Conservation (phyloP, 768 basidiomycete genomes). For the Pilatotrama ljubarskyi region DNA sequence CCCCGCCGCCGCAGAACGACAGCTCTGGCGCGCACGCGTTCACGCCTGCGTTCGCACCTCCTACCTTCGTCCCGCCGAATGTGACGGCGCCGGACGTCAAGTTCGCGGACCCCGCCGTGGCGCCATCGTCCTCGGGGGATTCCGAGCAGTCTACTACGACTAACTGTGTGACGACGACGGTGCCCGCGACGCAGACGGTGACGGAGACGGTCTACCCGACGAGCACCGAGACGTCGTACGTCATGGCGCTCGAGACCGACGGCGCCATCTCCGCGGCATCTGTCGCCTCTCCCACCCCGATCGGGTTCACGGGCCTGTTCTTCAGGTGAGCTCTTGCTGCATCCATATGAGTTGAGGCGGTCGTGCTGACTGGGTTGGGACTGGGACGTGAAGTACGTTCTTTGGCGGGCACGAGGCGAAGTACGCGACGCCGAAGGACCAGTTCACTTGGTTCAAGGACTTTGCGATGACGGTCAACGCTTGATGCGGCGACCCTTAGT, state of each 20-base stretch:
- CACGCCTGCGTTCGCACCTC: constrained; percentile 6
- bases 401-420: constrained; percentile 71
- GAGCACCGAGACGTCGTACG: constrained; percentile 11
- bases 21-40: background rate
- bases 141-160: background rate
- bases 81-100: background rate
- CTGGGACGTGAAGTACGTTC: constrained; percentile 51
- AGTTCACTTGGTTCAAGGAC: constrained; percentile 76
- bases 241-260: constrained; percentile 13
- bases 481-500: constrained; percentile 2
- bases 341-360: too few species aligned
- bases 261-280: background rate
- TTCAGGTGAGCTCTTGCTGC: constrained; percentile 56
- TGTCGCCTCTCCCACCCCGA: constrained; percentile 14
- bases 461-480: constrained; percentile 47
- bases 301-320: constrained; percentile 57
- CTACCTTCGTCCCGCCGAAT: background rate
- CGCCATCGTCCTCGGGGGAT: background rate
- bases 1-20: too few species aligned
- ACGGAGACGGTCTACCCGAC: constrained; percentile 9
- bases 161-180: background rate
- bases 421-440: constrained; percentile 73
- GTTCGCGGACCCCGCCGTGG: background rate
- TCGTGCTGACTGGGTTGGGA: too few species aligned
- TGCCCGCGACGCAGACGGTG: constrained; percentile 4